Conservation (phyloP, 805 yeast species). For the Candida maltosa region DNA sequence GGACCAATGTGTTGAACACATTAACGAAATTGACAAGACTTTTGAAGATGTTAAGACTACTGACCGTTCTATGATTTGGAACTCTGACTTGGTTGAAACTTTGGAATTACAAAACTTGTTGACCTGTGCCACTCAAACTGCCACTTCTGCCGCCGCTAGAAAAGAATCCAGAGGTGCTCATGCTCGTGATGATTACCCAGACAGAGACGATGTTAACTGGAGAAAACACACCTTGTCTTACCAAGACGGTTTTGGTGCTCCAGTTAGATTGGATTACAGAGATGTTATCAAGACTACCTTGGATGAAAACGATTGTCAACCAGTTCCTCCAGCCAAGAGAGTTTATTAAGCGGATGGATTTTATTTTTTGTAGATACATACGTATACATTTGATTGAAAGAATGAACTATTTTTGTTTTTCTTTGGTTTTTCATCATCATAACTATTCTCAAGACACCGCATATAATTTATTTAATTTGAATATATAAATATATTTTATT, state of each 20-base stretch:
- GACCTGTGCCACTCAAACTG: constrained; percentile 97
- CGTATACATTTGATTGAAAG: no score
- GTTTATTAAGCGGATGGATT: constrained; percentile 70
- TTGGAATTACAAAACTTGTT: constrained; percentile 94
- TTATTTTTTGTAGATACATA: no score
- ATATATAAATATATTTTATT: no score
- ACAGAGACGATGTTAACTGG: constrained; percentile 96
- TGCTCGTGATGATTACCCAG: constrained; percentile 96
- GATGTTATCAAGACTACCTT: constrained; percentile 77
- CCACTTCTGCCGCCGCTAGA: constrained; percentile 90
- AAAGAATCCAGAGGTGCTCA: constrained; percentile 99
- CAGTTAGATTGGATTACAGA: constrained; percentile 80
- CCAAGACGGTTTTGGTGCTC: constrained; percentile 72
- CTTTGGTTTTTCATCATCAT: no score
- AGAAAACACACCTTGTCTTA: constrained; percentile 96
- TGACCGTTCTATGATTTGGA: constrained; percentile 99
- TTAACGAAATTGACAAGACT: constrained; percentile 70
- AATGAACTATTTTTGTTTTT: no score
- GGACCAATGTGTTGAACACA: constrained; percentile 85
- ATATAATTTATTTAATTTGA: no score
- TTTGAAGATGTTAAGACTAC: constrained; percentile 79
- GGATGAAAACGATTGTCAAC: constrained; percentile 89
- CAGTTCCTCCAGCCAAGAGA: constrained; percentile 97
- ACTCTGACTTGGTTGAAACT: constrained; percentile 94
- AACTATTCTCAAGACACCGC: no score